Evolutionary conservation across 495 filamentous ascomycete genomes (phyloP).

Genomic region (Aspergillus affinis): DNA sequence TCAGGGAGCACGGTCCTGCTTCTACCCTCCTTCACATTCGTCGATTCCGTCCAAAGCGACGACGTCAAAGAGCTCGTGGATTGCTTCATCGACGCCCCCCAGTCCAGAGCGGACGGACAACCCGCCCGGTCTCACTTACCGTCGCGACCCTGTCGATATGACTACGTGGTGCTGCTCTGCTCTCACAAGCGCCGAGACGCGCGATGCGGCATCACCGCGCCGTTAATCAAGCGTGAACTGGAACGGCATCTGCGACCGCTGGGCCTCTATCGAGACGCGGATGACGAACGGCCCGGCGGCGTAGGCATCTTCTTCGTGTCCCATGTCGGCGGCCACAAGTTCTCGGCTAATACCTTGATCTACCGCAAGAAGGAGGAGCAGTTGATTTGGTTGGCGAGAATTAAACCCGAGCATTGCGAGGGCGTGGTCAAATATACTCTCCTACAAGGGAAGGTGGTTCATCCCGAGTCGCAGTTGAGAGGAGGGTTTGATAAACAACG

Average conservation of each 20-base stretch:
- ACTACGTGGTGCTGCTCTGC: constrained; percentile 88
- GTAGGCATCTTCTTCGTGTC: constrained; percentile 93
- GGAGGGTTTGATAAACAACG: constrained; percentile 83
- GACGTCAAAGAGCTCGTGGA: constrained; percentile 68
- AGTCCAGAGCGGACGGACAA: constrained; percentile 33
- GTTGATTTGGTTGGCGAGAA: constrained; percentile 91
- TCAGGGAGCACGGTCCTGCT: constrained; percentile 75
- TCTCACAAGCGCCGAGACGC: constrained; percentile 90
- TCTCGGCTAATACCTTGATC: constrained; percentile 84
- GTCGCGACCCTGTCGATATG: constrained; percentile 71
- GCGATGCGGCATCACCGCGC: constrained; percentile 89
- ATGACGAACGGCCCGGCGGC: constrained; percentile 82
- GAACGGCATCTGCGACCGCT: constrained; percentile 83
- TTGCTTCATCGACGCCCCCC: constrained; percentile 63
- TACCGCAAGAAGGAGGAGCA: constrained; percentile 74
- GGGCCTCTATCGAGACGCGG: constrained; percentile 80
- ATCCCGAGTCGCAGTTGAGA: constrained; percentile 78
- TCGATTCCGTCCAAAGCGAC: constrained; percentile 74
- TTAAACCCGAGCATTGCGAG: constrained; percentile 89
- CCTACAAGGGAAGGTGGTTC: constrained; percentile 87
- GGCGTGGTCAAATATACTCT: constrained; percentile 87
- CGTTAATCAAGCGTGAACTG: constrained; percentile 79
- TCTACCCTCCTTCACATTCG: constrained; percentile 79
- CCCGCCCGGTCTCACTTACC: constrained; percentile 26
- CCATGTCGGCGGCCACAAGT: constrained; percentile 95